Conservation (phyloP, 2,329 filamentous ascomycete genomes). For the Dothideomycetes sp. region DNA sequence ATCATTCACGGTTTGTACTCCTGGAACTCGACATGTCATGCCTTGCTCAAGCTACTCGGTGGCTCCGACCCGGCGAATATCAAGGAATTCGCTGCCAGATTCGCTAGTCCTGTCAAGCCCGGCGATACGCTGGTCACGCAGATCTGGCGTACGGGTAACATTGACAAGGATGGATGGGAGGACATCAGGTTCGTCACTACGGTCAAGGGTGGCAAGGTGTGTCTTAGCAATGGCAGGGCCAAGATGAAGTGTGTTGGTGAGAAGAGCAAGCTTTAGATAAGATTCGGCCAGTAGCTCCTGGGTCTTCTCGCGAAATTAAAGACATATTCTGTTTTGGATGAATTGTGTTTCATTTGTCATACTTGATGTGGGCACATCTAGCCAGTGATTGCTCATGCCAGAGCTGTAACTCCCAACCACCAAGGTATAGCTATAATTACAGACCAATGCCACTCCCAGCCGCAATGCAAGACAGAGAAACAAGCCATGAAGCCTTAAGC, state of each 20-base stretch:
- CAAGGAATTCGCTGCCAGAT: conserved; percentile 79
- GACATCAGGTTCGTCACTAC: conserved; percentile 72
- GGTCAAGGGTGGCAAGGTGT: conserved; percentile 72
- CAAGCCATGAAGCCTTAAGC: conserved; percentile 5
- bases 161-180: conserved; percentile 57
- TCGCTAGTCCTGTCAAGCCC: conserved; percentile 73
- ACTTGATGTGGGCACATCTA: not conserved
- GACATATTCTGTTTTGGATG: not conserved
- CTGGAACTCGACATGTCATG: conserved; percentile 71
- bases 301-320: not conserved
- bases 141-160: conserved; percentile 67
- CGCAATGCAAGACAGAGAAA: conserved; percentile 5
- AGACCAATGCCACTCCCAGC: conserved; percentile 5
- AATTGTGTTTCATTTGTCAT: not conserved
- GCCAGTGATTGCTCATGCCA: not conserved
- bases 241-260: conserved; percentile 53
- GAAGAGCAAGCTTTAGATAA: conserved; percentile 48
- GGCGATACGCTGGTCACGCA: conserved; percentile 72
- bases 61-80: conserved; percentile 70
- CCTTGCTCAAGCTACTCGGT: conserved; percentile 61
- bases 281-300: not conserved
- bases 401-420: not conserved
- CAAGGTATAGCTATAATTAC: conserved; percentile 6
- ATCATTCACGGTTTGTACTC: conserved; percentile 86
- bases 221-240: conserved; percentile 76